phyloP scores from a whole-genome alignment of 768 basidiomycete genomes.

The Termitomyces sp. region DNA sequence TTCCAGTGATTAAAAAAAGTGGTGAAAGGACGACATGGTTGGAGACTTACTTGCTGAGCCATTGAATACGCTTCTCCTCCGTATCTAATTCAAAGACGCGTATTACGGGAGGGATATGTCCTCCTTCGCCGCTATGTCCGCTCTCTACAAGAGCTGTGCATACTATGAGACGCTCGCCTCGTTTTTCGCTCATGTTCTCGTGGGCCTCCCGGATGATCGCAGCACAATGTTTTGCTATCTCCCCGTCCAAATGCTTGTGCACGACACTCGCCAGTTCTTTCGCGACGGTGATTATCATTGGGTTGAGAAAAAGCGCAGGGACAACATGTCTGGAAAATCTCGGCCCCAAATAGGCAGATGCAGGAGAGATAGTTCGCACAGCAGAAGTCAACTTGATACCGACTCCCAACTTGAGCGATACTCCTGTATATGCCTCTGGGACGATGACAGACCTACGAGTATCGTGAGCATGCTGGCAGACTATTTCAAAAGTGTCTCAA shows the following conservation, averaged over 20 bases:
- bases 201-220: conserved; percentile 48
- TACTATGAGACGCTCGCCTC: conserved; percentile 46
- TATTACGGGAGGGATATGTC: conserved; percentile 40
- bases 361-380: conserved; percentile 54
- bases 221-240: conserved; percentile 49
- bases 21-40: not conserved
- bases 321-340: conserved; percentile 50
- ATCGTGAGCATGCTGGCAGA: not conserved
- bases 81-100: conserved; percentile 47
- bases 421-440: conserved; percentile 36
- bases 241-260: conserved; percentile 38
- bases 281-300: conserved; percentile 44
- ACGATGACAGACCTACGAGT: conserved; percentile 43
- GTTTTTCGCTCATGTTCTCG: conserved; percentile 40
- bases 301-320: conserved; percentile 41
- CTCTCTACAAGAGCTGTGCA: conserved; percentile 52
- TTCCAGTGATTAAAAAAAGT: conserved; percentile 1
- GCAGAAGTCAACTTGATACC: conserved; percentile 55
- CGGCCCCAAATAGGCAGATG: conserved; percentile 50
- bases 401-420: conserved; percentile 48
- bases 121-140: conserved; percentile 41
- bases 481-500: conserved; percentile 14
- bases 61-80: conserved; percentile 40
- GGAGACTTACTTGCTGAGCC: conserved; percentile 39
- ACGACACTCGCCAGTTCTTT: conserved; percentile 51